These are phyloP conservation scores for Piromyces finnis DNA, from an alignment of 192 early-diverging fungal genomes.

Conservation along the genomic window DNA sequence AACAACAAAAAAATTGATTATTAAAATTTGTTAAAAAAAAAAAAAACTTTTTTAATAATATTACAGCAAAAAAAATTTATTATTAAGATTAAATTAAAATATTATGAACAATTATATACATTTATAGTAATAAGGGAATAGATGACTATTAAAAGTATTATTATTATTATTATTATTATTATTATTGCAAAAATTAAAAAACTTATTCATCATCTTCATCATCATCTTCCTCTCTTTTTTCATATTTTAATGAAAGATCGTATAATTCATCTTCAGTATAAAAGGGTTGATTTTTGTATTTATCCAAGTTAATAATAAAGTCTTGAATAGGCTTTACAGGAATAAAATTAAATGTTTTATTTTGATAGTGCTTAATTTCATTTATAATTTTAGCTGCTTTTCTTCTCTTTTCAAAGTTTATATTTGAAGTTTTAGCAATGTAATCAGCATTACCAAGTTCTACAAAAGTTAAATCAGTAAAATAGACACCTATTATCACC, in stretches of 20 bases:
- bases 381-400: conserved; percentile 20
- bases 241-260: background rate
- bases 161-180: too few relatives aligned
- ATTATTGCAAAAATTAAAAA: too few relatives aligned
- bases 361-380: conserved; percentile 24
- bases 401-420: conserved; percentile 40
- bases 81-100: too few relatives aligned
- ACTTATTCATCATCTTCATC: background rate
- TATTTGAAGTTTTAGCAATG: conserved; percentile 21
- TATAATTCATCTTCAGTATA: background rate
- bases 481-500: conserved; percentile 16
- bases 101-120: too few relatives aligned
- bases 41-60: too few relatives aligned
- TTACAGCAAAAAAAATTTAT: too few relatives aligned
- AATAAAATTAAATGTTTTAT: background rate
- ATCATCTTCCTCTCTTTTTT: background rate
- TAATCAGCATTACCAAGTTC: conserved; percentile 30
- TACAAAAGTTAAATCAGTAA: conserved; percentile 35
- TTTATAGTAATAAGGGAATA: too few relatives aligned
- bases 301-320: background rate
- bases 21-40: too few relatives aligned
- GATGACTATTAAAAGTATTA: too few relatives aligned
- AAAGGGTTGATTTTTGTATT: background rate
- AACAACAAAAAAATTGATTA: too few relatives aligned
- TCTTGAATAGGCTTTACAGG: background rate